phyloP scores from a whole-genome alignment of 73 alveolate genomes.

The Strombidium stylifer region DNA sequence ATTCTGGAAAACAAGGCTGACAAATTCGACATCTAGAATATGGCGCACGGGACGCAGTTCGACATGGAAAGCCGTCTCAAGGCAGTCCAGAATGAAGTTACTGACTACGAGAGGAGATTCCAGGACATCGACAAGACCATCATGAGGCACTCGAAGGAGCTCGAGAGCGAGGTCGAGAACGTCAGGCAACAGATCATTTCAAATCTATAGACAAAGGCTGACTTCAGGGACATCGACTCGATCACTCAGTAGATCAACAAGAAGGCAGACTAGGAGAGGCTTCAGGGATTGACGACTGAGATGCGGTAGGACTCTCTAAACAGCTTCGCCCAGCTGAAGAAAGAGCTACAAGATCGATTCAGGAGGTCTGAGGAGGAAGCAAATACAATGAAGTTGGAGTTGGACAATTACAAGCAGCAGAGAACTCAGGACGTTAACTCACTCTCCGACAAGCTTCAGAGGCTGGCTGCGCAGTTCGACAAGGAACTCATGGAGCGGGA shows the following conservation, averaged over 20 bases:
- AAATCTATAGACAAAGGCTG: slow-evolving; percentile 20
- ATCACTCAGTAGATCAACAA: neutral
- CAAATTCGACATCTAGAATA: too few relatives aligned
- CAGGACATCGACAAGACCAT: slow-evolving; percentile 21
- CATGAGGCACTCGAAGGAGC: neutral
- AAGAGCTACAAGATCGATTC: neutral
- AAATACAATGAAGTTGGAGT: slow-evolving; percentile 5
- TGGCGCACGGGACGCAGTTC: neutral
- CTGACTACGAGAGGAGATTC: slow-evolving; percentile 14
- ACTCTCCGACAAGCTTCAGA: slow-evolving; percentile 22
- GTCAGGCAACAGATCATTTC: neutral
- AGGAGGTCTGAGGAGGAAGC: slow-evolving; percentile 17
- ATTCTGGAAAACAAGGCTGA: slow-evolving; percentile 51
- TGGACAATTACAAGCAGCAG: slow-evolving; percentile 6
- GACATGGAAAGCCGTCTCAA: neutral
- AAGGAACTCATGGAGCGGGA: slow-evolving; percentile 40
- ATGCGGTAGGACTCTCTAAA: slow-evolving; percentile 2
- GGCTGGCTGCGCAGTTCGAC: slow-evolving; percentile 20
- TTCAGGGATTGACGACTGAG: neutral
- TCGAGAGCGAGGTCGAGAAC: slow-evolving; percentile 1
- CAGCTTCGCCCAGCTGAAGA: slow-evolving; percentile 6
- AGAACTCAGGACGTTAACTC: slow-evolving; percentile 18
- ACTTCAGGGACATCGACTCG: slow-evolving; percentile 28
- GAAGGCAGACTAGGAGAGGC: slow-evolving; percentile 19
- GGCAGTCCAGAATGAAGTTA: slow-evolving; percentile 8